Base-by-base conservation (phyloP, 345 rosid species). In the Brassica carinata region DNA sequence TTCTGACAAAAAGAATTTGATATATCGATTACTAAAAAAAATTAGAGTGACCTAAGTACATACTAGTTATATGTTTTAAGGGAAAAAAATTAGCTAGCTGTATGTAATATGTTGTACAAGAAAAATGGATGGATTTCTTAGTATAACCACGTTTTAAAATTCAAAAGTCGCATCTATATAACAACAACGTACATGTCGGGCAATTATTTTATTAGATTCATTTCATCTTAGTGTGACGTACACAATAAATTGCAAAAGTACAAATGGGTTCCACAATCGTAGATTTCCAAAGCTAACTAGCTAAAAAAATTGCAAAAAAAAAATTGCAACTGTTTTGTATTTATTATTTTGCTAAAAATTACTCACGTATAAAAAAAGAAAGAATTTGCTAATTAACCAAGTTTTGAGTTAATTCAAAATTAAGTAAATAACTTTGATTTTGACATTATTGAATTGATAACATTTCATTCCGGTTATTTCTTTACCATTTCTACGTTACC, bases 191-290 rank as follows among this genome's bases (percentile, higher is more conserved):
- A 62, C 53, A 77, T 77, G 69, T 69, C 63, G 74, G 53, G 29
- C 10, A 61, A 62, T 77, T 61, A 48, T 17, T 45, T 8, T 30
- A 45, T 18, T 18, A 18, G 75, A 45, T 70, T 14, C 69, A 30
- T 61, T 31, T 63, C 69, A 62, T 69, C 64, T 69, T 62, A 59
- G 10, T 14, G 6, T 18, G 30, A 67, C 26, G 40, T 26, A n/a
- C 55, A 26, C 72, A 18, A 36, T 67, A 11, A 77, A 77, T 69
- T 43, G 53, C 69, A 77, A 77, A 77, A 43, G 75, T 69, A 69
- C 75, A 61, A 77, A 43, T 69, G 75, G 74, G 51, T 69, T 68
- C 53, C 53, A 43, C 53, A 43, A 11, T 1, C 53, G 53, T 43
- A 43, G 53, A 11, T 43, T 38, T 10, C 53, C 53, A 10, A 43